Evolutionary conservation across 306 rosid species (phyloP), one percentile per base, ranked within the genome.

Genomic region (Acacia confusa): DNA sequence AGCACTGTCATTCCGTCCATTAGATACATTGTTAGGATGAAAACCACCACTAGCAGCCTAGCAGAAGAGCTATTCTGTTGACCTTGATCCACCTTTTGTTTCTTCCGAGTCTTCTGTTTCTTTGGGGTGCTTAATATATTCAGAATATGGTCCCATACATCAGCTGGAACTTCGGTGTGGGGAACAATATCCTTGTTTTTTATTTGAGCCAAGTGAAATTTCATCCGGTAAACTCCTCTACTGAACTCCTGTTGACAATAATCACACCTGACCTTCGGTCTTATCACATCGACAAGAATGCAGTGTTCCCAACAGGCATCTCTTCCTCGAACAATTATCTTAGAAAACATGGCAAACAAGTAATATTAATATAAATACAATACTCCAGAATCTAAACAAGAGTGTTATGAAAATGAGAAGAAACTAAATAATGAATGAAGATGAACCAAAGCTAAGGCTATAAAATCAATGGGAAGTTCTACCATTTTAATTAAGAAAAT

Each of bases 221-320:
- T 92, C 97, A 92, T 92, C 80, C 91, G 89, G 78, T 92, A 91
- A 14, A 91, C 95, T 3, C 97, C 94, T 73, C 95, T 93, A 82
- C 95, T 91, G 88, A 92, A 91, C 83, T 91, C 93, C 79, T 87
- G 85, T 43, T 79, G 89, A 83, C 91, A 91, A 81, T 92, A 92
- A 78, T 89, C 91, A 79, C 95, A 91, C 77, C 85, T 83, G 78
- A 92, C 91, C 87, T 92, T 92, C 84, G 88, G 95, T 72, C 85
- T 86, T 11, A 89, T 85, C 10, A 92, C 90, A 84, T 91, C 93
- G 72, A 90, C 86, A 78, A 89, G 92, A 74, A 77, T 83, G 75
- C 93, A 91, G 64, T 92, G 93, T 64, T 92, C 93, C 94, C 94
- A 92, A 83, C 93, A 92, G 12, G 92, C 93, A 85, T 92, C 97